Base-by-base conservation (phyloP, 441 rosid genomes). In the Adansonia rubrostipa region DNA sequence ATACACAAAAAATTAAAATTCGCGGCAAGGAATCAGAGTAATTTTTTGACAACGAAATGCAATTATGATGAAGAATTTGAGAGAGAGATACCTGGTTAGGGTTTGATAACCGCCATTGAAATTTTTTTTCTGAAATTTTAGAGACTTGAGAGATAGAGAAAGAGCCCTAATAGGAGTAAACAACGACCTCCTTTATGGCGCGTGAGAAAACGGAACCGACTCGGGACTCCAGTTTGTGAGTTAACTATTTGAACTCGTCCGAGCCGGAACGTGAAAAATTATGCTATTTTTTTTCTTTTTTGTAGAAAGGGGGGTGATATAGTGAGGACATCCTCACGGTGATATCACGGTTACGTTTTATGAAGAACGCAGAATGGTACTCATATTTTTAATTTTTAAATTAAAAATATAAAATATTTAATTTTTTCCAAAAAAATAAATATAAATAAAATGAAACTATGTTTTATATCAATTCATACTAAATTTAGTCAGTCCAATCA, bases 41-140 rank as follows among this genome's bases (percentile, higher is more conserved):
- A 11, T 17, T 36, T 13, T 68, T 24, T 28, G 19, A 44, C 47
- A 44, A 62, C 9, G 45, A 64, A 24, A 56, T 0, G 17, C 19
- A 54, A 36, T 56, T 56, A 19, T 6, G 24, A 6, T 0, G 17
- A 57, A 57, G 36, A 73, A 73, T 1, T 19, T 2, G n/a, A 2
- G 63, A 54, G 66, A 64, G 20, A 58, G 73, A 45, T 75, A 82
- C 88, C 85, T 80, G 19, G 58, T 67, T 74, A 56, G 85, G 85
- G 79, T 82, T 87, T 66, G 75, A 53, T 20, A 74, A 72, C 75
- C 78, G 76, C 85, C 83, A 82, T 81, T 80, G 87, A 82, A 47
- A 82, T 48, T 19, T 24, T 62, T 62, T 42, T 53, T 40, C 64
- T 71, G 71, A 50, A 72, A 73, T 78, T 71, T 72, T 9, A 19